Evolutionary conservation across 2,329 filamentous ascomycete species (phyloP).

Genomic region (Aphanocladium album): DNA sequence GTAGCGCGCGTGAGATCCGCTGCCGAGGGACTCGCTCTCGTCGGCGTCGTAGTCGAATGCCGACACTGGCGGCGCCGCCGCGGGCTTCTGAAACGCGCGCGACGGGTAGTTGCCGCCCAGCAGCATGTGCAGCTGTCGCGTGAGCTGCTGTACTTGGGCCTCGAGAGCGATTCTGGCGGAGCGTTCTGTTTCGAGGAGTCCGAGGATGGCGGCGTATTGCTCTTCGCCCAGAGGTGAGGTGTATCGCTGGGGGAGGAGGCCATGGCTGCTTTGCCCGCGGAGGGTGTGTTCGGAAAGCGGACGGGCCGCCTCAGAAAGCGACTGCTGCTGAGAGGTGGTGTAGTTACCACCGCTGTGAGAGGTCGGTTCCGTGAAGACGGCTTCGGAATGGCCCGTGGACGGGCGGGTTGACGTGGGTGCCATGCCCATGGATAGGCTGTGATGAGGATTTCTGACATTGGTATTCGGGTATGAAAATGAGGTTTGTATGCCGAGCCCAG

Average conservation of each 20-base stretch:
- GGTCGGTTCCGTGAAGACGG: not conserved
- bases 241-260: conserved; percentile 26
- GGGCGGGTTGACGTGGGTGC: not conserved
- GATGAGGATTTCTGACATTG: not conserved
- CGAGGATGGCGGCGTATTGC: conserved; percentile 45
- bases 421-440: conserved; percentile 10
- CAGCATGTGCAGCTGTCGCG: conserved; percentile 42
- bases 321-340: not conserved
- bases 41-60: conserved; percentile 40
- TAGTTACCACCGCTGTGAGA: not conserved
- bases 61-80: conserved; percentile 23
- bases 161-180: conserved; percentile 52
- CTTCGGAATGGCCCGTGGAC: not conserved
- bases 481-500: not conserved
- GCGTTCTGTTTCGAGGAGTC: conserved; percentile 53
- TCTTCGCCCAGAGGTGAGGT: conserved; percentile 34
- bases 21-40: conserved; percentile 14
- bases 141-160: conserved; percentile 49
- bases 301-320: conserved; percentile 18
- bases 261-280: not conserved
- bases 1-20: conserved; percentile 10
- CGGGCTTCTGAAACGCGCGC: not conserved
- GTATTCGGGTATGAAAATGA: not conserved
- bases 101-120: conserved; percentile 5
- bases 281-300: conserved; percentile 30